A percentile compares a stretch with the other conserved stretches of the same genome.
Conservation (phyloP, 257 asterid genomes). For the Perilla frutescens region DNA sequence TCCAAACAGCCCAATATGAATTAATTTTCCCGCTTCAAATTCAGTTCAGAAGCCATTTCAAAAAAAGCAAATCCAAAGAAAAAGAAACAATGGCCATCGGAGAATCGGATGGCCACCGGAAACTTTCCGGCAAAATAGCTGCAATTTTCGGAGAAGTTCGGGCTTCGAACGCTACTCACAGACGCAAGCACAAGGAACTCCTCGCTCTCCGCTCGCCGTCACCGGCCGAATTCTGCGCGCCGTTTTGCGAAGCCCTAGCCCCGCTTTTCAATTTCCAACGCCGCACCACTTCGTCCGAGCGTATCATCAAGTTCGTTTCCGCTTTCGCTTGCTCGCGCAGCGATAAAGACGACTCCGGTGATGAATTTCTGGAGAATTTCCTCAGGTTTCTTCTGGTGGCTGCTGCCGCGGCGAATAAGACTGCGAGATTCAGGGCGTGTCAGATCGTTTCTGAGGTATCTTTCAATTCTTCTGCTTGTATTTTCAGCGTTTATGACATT, state of each 20-base stretch:
- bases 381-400: slow-evolving; percentile 69
- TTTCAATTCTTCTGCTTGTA: neutral
- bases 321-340: slow-evolving; percentile 54
- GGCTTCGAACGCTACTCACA: slow-evolving; percentile 67
- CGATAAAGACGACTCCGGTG: slow-evolving; percentile 41
- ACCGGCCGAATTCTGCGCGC: slow-evolving; percentile 51
- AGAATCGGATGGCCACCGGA: slow-evolving; percentile 39
- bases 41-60: slow-evolving; percentile 30
- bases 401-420: slow-evolving; percentile 66
- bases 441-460: slow-evolving; percentile 92
- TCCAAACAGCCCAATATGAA: neutral
- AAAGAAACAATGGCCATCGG: slow-evolving; percentile 42
- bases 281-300: slow-evolving; percentile 65
- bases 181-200: slow-evolving; percentile 82
- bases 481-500: neutral
- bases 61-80: slow-evolving; percentile 27
- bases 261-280: slow-evolving; percentile 77
- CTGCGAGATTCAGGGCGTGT: slow-evolving; percentile 84
- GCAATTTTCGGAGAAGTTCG: slow-evolving; percentile 65
- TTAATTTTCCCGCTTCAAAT: slow-evolving; percentile 52
- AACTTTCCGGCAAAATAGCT: slow-evolving; percentile 49
- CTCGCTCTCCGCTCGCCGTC: slow-evolving; percentile 52
- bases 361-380: slow-evolving; percentile 66
- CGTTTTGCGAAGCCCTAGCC: slow-evolving; percentile 58
- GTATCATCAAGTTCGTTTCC: slow-evolving; percentile 67